phyloP scores from a whole-genome alignment of 148 eudicot genomes.

The Rheum nobile region DNA sequence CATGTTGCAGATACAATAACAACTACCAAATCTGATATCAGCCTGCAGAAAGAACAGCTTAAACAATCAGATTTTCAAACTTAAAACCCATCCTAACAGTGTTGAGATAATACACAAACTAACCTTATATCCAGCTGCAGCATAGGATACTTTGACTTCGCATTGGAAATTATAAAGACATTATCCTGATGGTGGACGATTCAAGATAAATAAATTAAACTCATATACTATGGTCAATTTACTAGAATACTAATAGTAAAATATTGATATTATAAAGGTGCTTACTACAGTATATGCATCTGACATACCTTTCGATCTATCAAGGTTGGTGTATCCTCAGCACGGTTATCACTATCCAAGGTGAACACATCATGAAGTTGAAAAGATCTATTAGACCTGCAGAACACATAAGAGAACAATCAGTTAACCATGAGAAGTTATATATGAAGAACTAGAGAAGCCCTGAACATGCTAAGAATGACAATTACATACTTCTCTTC shows the following conservation, averaged over 20 bases:
- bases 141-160: constrained; percentile 85
- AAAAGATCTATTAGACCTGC: constrained; percentile 54
- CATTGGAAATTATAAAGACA: constrained; percentile 91
- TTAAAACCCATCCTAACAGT: not conserved
- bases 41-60: constrained; percentile 31
- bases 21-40: constrained; percentile 92
- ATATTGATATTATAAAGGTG: not conserved
- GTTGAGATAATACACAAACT: constrained; percentile 2
- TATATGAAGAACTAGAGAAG: not conserved
- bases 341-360: constrained; percentile 70
- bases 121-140: constrained; percentile 90
- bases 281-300: not conserved
- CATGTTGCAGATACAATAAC: constrained; percentile 98
- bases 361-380: constrained; percentile 80
- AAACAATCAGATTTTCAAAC: not conserved
- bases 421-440: not conserved
- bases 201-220: not conserved
- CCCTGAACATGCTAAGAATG: not conserved
- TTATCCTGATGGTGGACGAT: constrained; percentile 46
- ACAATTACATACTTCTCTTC: constrained; percentile 73
- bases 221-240: not conserved
- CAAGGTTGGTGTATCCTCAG: constrained; percentile 82
- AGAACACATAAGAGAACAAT: constrained; percentile 12
- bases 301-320: constrained; percentile 75
- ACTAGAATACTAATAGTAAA: not conserved